Percentiles rank a stretch among this genome's conserved stretches.
Conservation (phyloP, 768 basidiomycete genomes). For the Tricholoma saponaceum region DNA sequence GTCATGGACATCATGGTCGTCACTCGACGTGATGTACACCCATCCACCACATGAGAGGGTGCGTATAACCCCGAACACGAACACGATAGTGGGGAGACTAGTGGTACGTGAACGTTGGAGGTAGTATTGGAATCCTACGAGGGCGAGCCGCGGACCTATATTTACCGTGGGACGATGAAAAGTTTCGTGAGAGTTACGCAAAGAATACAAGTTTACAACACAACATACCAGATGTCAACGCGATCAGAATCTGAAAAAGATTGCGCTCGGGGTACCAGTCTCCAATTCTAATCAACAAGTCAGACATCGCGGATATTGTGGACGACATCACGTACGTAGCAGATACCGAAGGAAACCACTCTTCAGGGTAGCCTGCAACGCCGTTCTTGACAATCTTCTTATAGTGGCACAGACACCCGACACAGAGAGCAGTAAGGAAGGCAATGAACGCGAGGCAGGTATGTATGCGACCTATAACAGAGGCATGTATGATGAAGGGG, state of each 20-base stretch:
- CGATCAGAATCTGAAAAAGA: conserved; percentile 84
- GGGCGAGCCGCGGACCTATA: conserved; percentile 71
- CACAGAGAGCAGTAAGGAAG: conserved; percentile 56
- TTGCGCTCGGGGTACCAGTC: conserved; percentile 89
- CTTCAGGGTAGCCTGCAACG: conserved; percentile 77
- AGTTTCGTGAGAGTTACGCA: background rate
- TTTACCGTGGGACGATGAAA: background rate
- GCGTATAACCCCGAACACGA: conserved; percentile 60
- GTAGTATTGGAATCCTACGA: conserved; percentile 62
- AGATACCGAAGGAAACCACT: conserved; percentile 91
- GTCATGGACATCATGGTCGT: conserved; percentile 83
- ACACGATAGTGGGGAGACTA: conserved; percentile 45
- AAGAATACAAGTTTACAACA: background rate
- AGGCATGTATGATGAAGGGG: conserved; percentile 37
- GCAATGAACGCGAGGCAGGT: conserved; percentile 63
- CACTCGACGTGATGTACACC: conserved; percentile 86
- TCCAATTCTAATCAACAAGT: conserved; percentile 55
- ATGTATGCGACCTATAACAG: conserved; percentile 58
- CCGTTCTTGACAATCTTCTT: conserved; percentile 82
- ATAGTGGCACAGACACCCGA: conserved; percentile 73
- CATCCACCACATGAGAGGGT: conserved; percentile 87
- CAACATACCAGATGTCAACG: conserved; percentile 65
- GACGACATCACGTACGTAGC: conserved; percentile 52
- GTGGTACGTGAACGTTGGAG: conserved; percentile 43
- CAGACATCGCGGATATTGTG: background rate